These are phyloP conservation scores for Chytriomyces hyalinus DNA, from an alignment of 192 early-diverging fungal species.

Conservation along the genomic window DNA sequence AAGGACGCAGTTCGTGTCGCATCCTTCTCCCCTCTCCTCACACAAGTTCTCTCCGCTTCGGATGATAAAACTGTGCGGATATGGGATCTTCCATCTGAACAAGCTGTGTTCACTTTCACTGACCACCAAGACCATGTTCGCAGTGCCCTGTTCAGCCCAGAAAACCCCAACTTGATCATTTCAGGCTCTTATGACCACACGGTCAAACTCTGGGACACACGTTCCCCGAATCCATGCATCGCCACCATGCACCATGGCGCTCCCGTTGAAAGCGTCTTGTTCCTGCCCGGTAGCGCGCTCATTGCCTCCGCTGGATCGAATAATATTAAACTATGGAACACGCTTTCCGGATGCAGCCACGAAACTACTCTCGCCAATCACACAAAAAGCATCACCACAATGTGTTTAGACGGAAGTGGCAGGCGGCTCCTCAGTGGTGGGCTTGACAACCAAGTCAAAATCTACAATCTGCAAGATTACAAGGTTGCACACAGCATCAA, in stretches of 20 bases:
- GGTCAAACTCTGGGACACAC: constrained; percentile 89
- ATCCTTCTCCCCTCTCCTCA: constrained; percentile 79
- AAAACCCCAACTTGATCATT: constrained; percentile 79
- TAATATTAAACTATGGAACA: constrained; percentile 86
- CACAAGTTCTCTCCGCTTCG: constrained; percentile 82
- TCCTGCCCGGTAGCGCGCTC: constrained; percentile 82
- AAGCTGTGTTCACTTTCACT: constrained; percentile 67
- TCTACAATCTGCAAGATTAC: constrained; percentile 87
- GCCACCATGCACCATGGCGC: constrained; percentile 80
- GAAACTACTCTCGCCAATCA: constrained; percentile 84
- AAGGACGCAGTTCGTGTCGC: constrained; percentile 77
- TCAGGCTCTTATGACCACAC: constrained; percentile 96
- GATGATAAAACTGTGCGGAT: constrained; percentile 92
- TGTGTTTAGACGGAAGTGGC: constrained; percentile 80
- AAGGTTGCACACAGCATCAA: constrained; percentile 85
- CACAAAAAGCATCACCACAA: constrained; percentile 93
- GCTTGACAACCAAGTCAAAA: constrained; percentile 95
- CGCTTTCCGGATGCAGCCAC: constrained; percentile 77
- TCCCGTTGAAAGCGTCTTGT: constrained; percentile 88
- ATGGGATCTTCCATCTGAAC: constrained; percentile 92
- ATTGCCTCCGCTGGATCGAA: constrained; percentile 81
- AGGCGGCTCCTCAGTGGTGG: constrained; percentile 85
- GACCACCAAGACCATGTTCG: constrained; percentile 92
- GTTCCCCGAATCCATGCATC: constrained; percentile 67
- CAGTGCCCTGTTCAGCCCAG: constrained; percentile 68